Percentiles rank a stretch among this genome's conserved stretches.
Evolutionary conservation across 805 yeast species (phyloP).

Genomic region (Lachancea fermentati): DNA sequence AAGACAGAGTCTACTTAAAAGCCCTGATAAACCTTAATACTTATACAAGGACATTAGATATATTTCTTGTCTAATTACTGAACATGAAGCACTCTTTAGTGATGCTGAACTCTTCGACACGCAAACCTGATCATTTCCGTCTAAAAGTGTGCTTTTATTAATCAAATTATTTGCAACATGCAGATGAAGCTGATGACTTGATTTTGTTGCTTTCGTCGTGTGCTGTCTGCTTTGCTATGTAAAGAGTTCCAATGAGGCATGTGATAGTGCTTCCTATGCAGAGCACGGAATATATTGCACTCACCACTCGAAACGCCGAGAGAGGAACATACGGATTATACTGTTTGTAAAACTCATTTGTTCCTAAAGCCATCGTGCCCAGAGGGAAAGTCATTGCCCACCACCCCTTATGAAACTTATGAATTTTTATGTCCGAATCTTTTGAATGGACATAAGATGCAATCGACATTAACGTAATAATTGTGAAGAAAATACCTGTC

Average conservation of each 20-base stretch:
- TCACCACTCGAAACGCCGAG: constrained; percentile 54
- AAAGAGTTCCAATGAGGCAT: constrained; percentile 32
- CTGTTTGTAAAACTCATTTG: constrained; percentile 43
- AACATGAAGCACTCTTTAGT: too few relatives aligned
- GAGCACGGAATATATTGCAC: constrained; percentile 52
- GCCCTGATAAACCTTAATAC: too few relatives aligned
- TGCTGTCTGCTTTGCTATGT: not conserved
- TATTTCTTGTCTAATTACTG: too few relatives aligned
- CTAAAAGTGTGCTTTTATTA: too few relatives aligned
- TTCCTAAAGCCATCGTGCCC: constrained; percentile 71
- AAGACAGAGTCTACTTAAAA: too few relatives aligned
- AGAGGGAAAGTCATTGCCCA: constrained; percentile 91
- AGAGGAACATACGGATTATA: constrained; percentile 37
- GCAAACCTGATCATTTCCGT: too few relatives aligned
- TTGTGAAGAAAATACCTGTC: constrained; percentile 54
- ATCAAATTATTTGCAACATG: not conserved
- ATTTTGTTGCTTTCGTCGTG: not conserved
- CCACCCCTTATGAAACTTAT: constrained; percentile 46
- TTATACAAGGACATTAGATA: too few relatives aligned
- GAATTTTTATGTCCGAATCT: constrained; percentile 12
- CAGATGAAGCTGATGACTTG: not conserved
- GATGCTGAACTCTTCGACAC: too few relatives aligned
- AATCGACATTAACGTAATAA: constrained; percentile 35
- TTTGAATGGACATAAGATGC: constrained; percentile 13
- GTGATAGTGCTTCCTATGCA: constrained; percentile 42